Base-by-base conservation (phyloP, 345 rosid species). In the Sisymbrium irio region DNA sequence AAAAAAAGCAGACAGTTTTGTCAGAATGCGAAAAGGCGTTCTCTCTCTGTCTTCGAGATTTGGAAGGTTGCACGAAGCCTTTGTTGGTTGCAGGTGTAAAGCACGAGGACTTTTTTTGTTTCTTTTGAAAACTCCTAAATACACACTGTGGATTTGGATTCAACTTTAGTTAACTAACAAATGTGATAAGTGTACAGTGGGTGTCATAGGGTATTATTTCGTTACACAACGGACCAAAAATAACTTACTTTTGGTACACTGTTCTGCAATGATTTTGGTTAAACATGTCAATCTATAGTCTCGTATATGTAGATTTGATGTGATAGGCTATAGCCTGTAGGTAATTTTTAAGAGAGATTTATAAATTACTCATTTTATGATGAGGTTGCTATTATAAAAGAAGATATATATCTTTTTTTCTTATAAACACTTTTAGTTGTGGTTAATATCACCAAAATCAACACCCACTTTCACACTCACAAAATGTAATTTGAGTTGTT, bases 11-110 rank as follows among this genome's bases (percentile, higher is more conserved):
- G 69, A 76, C 65, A 69, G 65, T 20, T 63, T 68, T 76, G 79
- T 76, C 79, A 62, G 70, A 18, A 25, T 42, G 65, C 33, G 54
- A 42, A 62, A 63, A 69, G 68, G 42, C 1, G 28, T 0, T n/a
- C 36, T 51, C 36, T 51, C 47, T 72, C 69, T 65, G 77, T 33
- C 70, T 78, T 67, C 45, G 69, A 78, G 74, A 78, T 78, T 67
- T 77, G 64, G 76, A 12, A 40, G 36, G 40, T 37, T 62, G 70
- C 70, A 22, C 3, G 35, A 53, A 37, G 69, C 39, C 39, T 67
- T 51, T 61, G 74, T 68, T 61, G 56, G 47, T 68, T 42, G 78
- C 73, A 74, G 67, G 61, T 58, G 67, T 65, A 56, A 56, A 46
- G 65, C 74, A 76, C 79, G 49, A 75, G 19, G 41, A 1, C 10